phyloP scores from a whole-genome alignment of 2,329 filamentous ascomycete species.

The Talaromyces sp. region DNA sequence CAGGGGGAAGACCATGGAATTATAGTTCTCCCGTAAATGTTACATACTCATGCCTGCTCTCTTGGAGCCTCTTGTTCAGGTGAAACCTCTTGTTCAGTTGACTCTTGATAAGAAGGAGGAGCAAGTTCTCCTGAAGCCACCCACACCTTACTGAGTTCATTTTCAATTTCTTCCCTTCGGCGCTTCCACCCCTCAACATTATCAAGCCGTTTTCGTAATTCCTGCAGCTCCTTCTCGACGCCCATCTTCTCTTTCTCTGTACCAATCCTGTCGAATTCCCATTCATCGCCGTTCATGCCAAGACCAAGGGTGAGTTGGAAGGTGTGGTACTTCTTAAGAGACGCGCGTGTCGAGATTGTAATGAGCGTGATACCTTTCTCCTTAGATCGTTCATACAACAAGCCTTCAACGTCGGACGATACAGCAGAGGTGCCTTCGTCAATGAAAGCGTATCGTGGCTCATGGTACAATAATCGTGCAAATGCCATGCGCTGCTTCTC shows the following conservation, averaged over 20 bases:
- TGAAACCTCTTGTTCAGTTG: not conserved
- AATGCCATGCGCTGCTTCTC: constrained; percentile 97
- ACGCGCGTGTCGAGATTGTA: constrained; percentile 90
- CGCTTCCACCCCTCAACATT: constrained; percentile 81
- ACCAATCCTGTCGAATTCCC: constrained; percentile 90
- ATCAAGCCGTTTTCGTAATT: constrained; percentile 71
- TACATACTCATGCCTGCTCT: constrained; percentile 1
- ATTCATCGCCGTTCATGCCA: constrained; percentile 75
- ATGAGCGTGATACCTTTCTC: constrained; percentile 91
- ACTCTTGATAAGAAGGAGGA: constrained; percentile 30
- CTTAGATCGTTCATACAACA: constrained; percentile 90
- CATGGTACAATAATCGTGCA: constrained; percentile 85
- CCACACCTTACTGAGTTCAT: constrained; percentile 65
- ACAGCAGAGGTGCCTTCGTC: constrained; percentile 96
- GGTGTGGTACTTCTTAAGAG: constrained; percentile 91
- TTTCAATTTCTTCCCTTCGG: constrained; percentile 73
- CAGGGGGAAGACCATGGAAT: too few species aligned
- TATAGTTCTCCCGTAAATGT: not conserved
- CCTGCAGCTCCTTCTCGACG: constrained; percentile 83
- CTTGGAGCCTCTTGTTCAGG: not conserved
- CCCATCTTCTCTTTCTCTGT: constrained; percentile 89
- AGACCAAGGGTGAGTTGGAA: constrained; percentile 81
- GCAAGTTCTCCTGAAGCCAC: constrained; percentile 42
- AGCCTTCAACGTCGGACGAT: constrained; percentile 85
- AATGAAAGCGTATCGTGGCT: constrained; percentile 88